Evolutionary conservation across 129 eudicot species (phyloP), one percentile per base, ranked within the genome.

Genomic region (Silybum marianum): DNA sequence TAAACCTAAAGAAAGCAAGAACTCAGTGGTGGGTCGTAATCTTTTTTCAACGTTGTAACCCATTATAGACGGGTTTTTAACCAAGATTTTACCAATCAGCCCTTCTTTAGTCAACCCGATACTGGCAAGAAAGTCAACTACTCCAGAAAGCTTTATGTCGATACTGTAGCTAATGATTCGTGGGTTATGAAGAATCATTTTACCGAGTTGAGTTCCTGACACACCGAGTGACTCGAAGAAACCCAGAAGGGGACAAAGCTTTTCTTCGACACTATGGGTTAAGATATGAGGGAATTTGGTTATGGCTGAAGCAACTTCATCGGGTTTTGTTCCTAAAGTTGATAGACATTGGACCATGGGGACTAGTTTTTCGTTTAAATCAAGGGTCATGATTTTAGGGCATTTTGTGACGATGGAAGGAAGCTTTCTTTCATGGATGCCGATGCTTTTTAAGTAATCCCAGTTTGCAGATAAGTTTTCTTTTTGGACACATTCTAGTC

Each of bases 41-140:
- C 99, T 81, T 68, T 95, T 95, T 7, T 91, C 98, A 21, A 93
- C 95, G 46, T 94, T 88, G 85, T 93, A 95, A 72, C 99, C 98
- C 93, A 95, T 88, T 38, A 95, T 85, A 39, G 84, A 95, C 12
- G 99, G 99, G 75, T 90, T 88, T 30, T 93, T 95, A 42, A 93
- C 92, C 83, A 93, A 69, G 69, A 95, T 88, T 87, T 93, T 93
- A 77, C 99, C 97, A 9, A 93, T 86, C 74, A 73, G 68, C 69
- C 93, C 97, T 23, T 88, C 95, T 87, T 86, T 89, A 30, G 83
- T 84, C 73, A 95, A 78, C 23, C 95, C 98, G 26, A 95, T 86
- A 36, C 88, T 84, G 14, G 89, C 88, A 68, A 95, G 91, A 84
- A 93, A 95, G 73, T 95, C 95, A 66, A 95, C 99, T 1, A 89